Evolutionary conservation across 192 early-diverging fungal genomes (phyloP).

Genomic region (Umbelopsis vinacea): DNA sequence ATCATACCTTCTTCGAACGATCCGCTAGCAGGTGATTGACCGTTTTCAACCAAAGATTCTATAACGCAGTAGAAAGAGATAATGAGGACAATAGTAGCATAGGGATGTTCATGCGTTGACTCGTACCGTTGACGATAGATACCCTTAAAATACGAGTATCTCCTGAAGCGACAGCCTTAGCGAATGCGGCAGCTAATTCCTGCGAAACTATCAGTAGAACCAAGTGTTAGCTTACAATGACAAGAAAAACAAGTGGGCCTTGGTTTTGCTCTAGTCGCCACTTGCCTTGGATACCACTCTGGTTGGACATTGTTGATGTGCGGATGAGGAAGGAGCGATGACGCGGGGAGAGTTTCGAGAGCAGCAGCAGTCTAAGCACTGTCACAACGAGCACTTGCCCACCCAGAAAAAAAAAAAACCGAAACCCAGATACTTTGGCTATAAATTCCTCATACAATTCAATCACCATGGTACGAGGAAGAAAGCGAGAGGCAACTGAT

Average conservation of each 20-base stretch:
- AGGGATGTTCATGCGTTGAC: neutral
- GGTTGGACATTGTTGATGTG: conserved; percentile 50
- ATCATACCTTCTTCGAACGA: conserved; percentile 47
- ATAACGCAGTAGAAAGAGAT: neutral
- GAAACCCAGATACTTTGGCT: neutral
- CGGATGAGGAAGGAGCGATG: neutral
- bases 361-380: neutral
- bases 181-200: conserved; percentile 51
- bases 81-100: neutral
- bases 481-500: no score
- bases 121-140: conserved; percentile 52
- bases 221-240: neutral
- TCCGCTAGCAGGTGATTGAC: conserved; percentile 28
- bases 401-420: neutral
- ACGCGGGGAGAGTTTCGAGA: neutral
- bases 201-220: conserved; percentile 44
- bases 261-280: neutral
- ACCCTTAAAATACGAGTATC: conserved; percentile 50
- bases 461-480: no score
- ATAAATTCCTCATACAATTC: no score
- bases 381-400: neutral
- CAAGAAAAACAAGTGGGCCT: neutral
- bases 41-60: conserved; percentile 45
- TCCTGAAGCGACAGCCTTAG: conserved; percentile 39
- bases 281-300: conserved; percentile 58